Evolutionary conservation across 2,329 filamentous ascomycete species (phyloP), one percentile per base, ranked within the genome.

Genomic region (Stagonosporopsis vannaccii): DNA sequence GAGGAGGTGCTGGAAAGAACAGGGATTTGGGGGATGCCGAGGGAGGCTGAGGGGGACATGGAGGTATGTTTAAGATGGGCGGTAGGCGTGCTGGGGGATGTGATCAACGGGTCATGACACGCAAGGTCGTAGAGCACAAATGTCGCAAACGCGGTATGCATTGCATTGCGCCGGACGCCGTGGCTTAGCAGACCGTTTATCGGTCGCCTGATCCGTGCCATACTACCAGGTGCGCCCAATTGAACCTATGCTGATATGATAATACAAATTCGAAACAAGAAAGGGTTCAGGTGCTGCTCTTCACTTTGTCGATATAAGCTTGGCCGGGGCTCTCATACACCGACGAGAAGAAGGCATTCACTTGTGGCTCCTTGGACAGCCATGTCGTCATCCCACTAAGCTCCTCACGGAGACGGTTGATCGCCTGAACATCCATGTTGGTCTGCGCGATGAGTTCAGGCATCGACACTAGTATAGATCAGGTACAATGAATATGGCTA

Each of bases 371-470:
- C 66, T 89, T 90, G 56, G 88, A 85, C 51, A 99, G 82, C 92
- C 93, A 99, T 50, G 86, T 83, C 11, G 89, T 91, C 77, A 99
- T 88, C 77, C 92, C 94, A 65, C 86, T 84, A 15, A 99, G 84
- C 75, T 99, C 95, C 69, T 97, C 92, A 12, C 92, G 89, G 23
- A 98, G 85, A 42, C 92, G 90, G 60, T 89, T 90, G 37, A 97
- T 91, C 2, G 92, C 93, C 74, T 96, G 92, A 49, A 89, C 84
- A 71, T 98, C 95, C 92, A 99, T 97, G 78, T 98, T 98, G 48
- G 95, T 99, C 75, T 99, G 95, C 4, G 93, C 93, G 60, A 98
- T 88, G 36, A 98, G 87, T 73, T 99, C 95, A 0, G 95, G 94
- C 66, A 98, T 87, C 1, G 90, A 90, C 3, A 96, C 94, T 97